phyloP scores from a whole-genome alignment of 805 yeast genomes.

The Hanseniaspora singularis region DNA sequence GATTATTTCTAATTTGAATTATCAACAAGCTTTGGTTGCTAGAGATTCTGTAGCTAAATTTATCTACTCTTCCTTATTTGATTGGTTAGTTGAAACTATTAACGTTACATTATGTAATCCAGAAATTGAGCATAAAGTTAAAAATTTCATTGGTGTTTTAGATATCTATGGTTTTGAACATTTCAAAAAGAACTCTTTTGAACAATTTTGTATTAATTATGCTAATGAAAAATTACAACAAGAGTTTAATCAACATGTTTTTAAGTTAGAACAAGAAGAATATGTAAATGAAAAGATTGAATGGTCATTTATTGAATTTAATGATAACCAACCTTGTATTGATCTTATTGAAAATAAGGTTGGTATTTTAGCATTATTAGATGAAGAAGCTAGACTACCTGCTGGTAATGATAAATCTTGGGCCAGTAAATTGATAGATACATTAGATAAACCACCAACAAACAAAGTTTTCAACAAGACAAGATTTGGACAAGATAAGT shows the following conservation, averaged over 20 bases:
- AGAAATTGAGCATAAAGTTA: conserved; percentile 45
- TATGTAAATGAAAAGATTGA: conserved; percentile 83
- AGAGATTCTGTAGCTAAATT: conserved; percentile 95
- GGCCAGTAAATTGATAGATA: conserved; percentile 79
- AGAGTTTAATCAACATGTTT: conserved; percentile 93
- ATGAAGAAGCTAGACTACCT: conserved; percentile 91
- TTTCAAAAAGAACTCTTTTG: conserved; percentile 85
- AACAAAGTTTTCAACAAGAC: conserved; percentile 78
- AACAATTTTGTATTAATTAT: conserved; percentile 93
- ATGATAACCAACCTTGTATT: conserved; percentile 95
- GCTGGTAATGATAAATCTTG: conserved; percentile 87
- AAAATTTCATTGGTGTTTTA: conserved; percentile 82
- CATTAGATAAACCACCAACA: conserved; percentile 67
- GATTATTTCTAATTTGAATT: conserved; percentile 70
- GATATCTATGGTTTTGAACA: conserved; percentile 98
- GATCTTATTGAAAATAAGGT: conserved; percentile 77
- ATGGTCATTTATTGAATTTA: conserved; percentile 92
- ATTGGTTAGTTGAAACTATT: conserved; percentile 83
- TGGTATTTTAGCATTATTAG: conserved; percentile 78
- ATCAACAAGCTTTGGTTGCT: conserved; percentile 76
- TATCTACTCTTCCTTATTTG: conserved; percentile 82
- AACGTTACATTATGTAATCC: conserved; percentile 73
- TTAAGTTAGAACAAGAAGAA: conserved; percentile 93
- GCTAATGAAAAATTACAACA: conserved; percentile 96
- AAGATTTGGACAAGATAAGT: conserved; percentile 82